A percentile compares a stretch with the other conserved stretches of the same genome.
Conservation (phyloP, 2,329 filamentous ascomycete genomes). For the Diaporthe citriasiana region DNA sequence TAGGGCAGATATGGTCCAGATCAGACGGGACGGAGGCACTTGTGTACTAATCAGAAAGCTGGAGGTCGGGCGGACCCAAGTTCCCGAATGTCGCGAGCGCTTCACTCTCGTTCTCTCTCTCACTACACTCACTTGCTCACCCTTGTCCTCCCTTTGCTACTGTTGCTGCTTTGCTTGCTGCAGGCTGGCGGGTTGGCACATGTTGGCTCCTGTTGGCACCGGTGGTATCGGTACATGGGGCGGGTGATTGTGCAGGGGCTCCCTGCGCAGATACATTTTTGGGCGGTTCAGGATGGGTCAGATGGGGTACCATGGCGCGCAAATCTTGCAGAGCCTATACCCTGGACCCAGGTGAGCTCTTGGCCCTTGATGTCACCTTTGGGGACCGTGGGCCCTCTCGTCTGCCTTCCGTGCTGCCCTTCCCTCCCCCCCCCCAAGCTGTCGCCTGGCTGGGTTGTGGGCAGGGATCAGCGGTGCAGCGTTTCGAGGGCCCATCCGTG, state of each 20-base stretch:
- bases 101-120: neutral
- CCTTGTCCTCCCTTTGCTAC: neutral
- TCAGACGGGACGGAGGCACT: neutral
- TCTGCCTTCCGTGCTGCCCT: neutral
- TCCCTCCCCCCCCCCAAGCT: neutral
- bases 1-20: neutral
- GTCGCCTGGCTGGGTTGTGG: neutral
- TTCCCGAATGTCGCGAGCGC: constrained; percentile 42
- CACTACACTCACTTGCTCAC: neutral
- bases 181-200: constrained; percentile 24
- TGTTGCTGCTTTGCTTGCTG: neutral
- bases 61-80: constrained; percentile 38
- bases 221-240: constrained; percentile 35
- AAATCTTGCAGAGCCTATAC: constrained; percentile 23
- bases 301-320: constrained; percentile 16
- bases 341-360: constrained; percentile 8
- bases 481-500: constrained; percentile 28
- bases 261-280: constrained; percentile 33
- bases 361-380: constrained; percentile 18
- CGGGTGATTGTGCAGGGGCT: constrained; percentile 13
- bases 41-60: constrained; percentile 9
- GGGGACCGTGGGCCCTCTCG: neutral
- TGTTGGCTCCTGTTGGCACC: constrained; percentile 27
- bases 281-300: constrained; percentile 9
- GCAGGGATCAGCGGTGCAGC: constrained; percentile 7